Percentiles rank a stretch among this genome's conserved stretches.
Conservation (phyloP, 164 flowering plant species). For the Malania oleifera region DNA sequence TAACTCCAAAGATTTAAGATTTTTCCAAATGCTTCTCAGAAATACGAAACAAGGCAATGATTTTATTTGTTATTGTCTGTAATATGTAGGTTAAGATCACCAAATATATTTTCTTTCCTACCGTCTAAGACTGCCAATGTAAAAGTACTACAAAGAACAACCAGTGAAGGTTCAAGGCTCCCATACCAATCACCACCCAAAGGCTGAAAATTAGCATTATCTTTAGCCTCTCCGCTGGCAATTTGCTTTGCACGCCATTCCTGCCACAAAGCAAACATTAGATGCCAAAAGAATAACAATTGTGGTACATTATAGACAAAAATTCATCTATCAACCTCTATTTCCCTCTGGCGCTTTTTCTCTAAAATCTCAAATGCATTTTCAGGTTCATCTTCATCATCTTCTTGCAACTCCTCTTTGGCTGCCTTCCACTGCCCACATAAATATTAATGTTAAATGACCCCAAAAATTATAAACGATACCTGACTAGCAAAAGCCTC, state of each 20-base stretch:
- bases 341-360: constrained; percentile 78
- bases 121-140: too few relatives aligned
- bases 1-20: background rate
- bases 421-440: constrained; percentile 92
- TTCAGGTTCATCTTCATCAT: constrained; percentile 80
- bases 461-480: background rate
- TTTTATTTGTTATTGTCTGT: too few relatives aligned
- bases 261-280: constrained; percentile 35
- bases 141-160: background rate
- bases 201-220: constrained; percentile 97
- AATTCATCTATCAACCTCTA: constrained; percentile 50
- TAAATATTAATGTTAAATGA: background rate
- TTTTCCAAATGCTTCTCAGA: too few relatives aligned
- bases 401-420: constrained; percentile 84
- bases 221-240: constrained; percentile 89
- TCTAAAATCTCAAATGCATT: constrained; percentile 65
- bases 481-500: background rate
- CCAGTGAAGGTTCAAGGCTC: background rate
- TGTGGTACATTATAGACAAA: background rate
- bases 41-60: too few relatives aligned
- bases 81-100: too few relatives aligned
- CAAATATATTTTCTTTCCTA: too few relatives aligned
- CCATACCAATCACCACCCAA: constrained; percentile 94
- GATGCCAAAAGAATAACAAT: background rate
- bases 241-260: constrained; percentile 86